phyloP scores from a whole-genome alignment of 106 monocot genomes.

The Platanthera zijinensis region DNA sequence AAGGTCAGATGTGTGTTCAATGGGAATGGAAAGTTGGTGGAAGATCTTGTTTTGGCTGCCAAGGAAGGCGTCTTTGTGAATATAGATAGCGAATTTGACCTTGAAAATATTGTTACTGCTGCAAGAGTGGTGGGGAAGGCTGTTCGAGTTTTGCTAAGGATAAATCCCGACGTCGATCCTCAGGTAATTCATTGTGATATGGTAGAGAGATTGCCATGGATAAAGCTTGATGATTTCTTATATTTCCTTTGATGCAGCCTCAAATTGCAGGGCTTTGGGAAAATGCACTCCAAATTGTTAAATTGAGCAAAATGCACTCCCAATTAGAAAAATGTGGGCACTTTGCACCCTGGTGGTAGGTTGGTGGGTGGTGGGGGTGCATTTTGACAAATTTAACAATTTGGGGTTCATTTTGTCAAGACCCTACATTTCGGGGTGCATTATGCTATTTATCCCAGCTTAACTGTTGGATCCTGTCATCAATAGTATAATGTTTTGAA shows the following conservation, averaged over 20 bases:
- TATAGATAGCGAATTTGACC: conserved; percentile 95
- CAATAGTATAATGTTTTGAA: not conserved
- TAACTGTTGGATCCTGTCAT: not conserved
- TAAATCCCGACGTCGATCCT: conserved; percentile 98
- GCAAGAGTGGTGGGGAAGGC: conserved; percentile 71
- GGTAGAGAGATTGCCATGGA: not conserved
- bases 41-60: conserved; percentile 84
- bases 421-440: not conserved
- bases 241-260: not conserved
- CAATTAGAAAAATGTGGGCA: no score
- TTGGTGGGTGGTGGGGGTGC: no score
- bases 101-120: conserved; percentile 81
- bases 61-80: conserved; percentile 89
- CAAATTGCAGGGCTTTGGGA: no score
- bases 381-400: not conserved
- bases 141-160: conserved; percentile 84
- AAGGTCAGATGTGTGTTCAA: conserved; percentile 90
- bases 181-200: conserved; percentile 42
- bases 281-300: no score
- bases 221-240: not conserved
- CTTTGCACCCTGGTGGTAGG: no score
- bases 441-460: not conserved
- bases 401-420: not conserved
- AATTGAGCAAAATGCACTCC: no score
- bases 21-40: conserved; percentile 90